Percentiles rank a stretch among this genome's conserved stretches.
Conservation (phyloP, 176 grass and related monocot species). For the Leersia perrieri region DNA sequence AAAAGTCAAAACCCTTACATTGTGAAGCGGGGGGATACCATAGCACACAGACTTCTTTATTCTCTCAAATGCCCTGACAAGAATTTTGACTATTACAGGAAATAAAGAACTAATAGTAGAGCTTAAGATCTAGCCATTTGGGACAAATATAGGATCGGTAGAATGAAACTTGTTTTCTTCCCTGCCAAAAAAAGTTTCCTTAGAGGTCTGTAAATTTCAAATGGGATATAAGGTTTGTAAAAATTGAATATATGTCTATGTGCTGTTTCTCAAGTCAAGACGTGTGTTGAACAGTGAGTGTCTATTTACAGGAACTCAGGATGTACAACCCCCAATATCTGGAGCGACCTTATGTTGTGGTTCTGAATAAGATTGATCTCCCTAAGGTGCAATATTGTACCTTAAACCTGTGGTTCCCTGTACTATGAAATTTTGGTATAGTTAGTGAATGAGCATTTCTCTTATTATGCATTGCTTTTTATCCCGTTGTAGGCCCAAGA, state of each 20-base stretch:
- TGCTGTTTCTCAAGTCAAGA: constrained; percentile 18
- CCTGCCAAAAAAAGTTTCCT: not conserved
- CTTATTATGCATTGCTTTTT: not conserved
- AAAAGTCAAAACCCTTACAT: too few species aligned
- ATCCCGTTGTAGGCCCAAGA: constrained; percentile 54
- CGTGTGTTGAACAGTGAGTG: not conserved
- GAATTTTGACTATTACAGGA: not conserved
- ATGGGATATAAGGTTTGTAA: not conserved
- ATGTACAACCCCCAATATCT: constrained; percentile 98
- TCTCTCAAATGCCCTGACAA: too few species aligned
- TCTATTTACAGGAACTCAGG: constrained; percentile 79
- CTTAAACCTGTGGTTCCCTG: not conserved
- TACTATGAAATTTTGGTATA: too few species aligned
- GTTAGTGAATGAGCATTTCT: too few species aligned
- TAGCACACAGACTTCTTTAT: not conserved
- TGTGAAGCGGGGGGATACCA: not conserved
- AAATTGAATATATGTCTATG: constrained; percentile 9
- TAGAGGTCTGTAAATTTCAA: not conserved
- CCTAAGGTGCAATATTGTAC: constrained; percentile 53
- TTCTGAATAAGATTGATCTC: constrained; percentile 97
- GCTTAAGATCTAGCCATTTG: not conserved
- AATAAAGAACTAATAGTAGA: not conserved
- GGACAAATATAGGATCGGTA: not conserved
- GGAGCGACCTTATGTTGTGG: constrained; percentile 78
- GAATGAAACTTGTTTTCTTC: constrained; percentile 6